Evolutionary conservation across 2,329 filamentous ascomycete species (phyloP).

Genomic region (Aureobasidium sp.): DNA sequence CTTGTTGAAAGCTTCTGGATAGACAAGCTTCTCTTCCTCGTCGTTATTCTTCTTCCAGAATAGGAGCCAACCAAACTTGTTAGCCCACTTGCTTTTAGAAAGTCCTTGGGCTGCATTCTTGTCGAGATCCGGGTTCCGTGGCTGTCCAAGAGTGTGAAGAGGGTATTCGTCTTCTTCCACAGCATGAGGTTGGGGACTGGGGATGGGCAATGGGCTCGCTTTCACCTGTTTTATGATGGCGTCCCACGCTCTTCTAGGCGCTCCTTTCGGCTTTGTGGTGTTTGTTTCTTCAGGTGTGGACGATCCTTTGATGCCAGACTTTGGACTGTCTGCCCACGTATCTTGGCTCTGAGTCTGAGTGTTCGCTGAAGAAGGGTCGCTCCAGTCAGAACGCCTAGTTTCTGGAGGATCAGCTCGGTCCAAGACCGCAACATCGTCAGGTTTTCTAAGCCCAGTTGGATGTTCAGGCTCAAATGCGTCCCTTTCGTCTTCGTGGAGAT

Average conservation of each 20-base stretch:
- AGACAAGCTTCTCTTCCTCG: conserved; percentile 35
- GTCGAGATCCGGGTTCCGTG: neutral
- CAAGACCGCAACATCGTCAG: conserved; percentile 6
- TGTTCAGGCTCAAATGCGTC: neutral
- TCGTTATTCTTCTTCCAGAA: conserved; percentile 27
- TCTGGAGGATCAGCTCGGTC: neutral
- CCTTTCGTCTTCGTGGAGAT: neutral
- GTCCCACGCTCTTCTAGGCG: conserved; percentile 18
- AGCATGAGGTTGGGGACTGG: conserved; percentile 38
- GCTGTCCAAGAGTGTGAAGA: conserved; percentile 16
- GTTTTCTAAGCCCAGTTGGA: neutral
- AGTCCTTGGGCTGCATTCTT: conserved; percentile 18
- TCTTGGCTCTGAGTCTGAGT: neutral
- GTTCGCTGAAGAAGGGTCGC: neutral
- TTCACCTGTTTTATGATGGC: conserved; percentile 20
- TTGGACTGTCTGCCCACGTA: neutral
- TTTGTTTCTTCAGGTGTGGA: neutral
- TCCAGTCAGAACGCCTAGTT: neutral
- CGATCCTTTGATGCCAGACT: neutral
- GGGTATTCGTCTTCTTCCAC: conserved; percentile 29
- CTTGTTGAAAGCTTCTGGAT: conserved; percentile 57
- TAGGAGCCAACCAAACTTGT: conserved; percentile 21
- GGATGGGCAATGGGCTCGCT: conserved; percentile 30
- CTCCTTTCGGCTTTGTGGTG: neutral
- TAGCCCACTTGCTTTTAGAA: conserved; percentile 24